phyloP scores from a whole-genome alignment of 2,329 filamentous ascomycete species.

The Fusarium sp. region DNA sequence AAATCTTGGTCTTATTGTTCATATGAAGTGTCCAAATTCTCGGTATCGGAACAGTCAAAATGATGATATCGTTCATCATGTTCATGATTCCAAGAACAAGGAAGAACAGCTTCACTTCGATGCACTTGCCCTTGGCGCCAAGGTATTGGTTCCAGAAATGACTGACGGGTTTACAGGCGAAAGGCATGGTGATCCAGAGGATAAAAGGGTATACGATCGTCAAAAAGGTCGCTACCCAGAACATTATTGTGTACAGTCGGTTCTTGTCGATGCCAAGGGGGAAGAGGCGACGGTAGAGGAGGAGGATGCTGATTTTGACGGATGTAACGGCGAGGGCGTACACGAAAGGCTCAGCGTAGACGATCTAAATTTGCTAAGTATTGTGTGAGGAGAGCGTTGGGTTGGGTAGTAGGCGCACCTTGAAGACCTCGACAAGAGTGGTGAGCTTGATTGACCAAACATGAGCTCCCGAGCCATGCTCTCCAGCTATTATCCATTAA shows the following conservation, averaged over 20 bases:
- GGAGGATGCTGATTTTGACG: constrained; percentile 17
- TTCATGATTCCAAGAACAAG: constrained; percentile 17
- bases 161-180: not conserved
- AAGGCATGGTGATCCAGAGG: constrained; percentile 16
- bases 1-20: constrained; percentile 16
- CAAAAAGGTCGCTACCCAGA: not conserved
- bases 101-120: constrained; percentile 3
- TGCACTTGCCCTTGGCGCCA: not conserved
- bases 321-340: constrained; percentile 21
- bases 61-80: constrained; percentile 16
- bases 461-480: constrained; percentile 5
- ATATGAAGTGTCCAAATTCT: constrained; percentile 13
- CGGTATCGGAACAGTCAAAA: constrained; percentile 5
- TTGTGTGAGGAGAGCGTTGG: no score
- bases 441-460: constrained; percentile 9
- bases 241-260: constrained; percentile 7
- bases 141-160: constrained; percentile 19
- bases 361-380: not conserved
- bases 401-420: not conserved
- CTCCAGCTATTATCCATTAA: not conserved
- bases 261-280: constrained; percentile 11
- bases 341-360: constrained; percentile 10
- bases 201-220: constrained; percentile 2
- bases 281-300: constrained; percentile 12
- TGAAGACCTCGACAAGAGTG: constrained; percentile 4